Percentiles rank a stretch among this genome's conserved stretches.
These are phyloP conservation scores for Gymnopus androsaceus DNA, from an alignment of 1,284 basidiomycete species.

Conservation along the genomic window DNA sequence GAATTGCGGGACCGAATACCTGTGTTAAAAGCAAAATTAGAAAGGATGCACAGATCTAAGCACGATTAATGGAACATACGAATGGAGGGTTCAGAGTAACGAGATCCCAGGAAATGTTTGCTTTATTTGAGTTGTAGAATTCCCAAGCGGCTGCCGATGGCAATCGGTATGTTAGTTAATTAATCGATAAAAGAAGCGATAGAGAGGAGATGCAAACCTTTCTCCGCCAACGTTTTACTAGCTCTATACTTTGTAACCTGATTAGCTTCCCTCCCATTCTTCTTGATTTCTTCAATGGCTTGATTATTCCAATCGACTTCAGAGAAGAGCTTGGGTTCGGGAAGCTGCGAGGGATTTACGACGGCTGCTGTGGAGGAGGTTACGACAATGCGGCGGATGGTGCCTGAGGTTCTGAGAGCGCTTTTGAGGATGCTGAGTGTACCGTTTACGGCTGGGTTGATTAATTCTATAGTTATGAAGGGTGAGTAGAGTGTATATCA, in stretches of 20 bases:
- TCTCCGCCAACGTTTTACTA: conserved; percentile 51
- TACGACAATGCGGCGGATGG: conserved; percentile 60
- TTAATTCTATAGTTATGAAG: conserved; percentile 32
- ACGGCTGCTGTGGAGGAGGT: too few relatives aligned
- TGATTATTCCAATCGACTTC: conserved; percentile 66
- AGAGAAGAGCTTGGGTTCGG: conserved; percentile 33
- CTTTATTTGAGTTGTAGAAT: conserved; percentile 40
- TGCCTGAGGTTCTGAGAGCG: conserved; percentile 31
- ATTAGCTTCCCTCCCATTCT: conserved; percentile 43
- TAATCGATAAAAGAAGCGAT: too few relatives aligned
- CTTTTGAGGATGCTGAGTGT: conserved; percentile 43
- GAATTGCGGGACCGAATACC: conserved; percentile 38
- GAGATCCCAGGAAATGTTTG: conserved; percentile 42
- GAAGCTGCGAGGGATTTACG: conserved; percentile 54
- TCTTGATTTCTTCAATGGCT: conserved; percentile 44
- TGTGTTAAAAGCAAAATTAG: too few relatives aligned
- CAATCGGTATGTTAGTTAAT: too few relatives aligned
- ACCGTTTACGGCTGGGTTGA: conserved; percentile 44
- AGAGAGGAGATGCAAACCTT: conserved; percentile 32
- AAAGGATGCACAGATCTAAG: background rate
- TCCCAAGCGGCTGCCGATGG: conserved; percentile 53
- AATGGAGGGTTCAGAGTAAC: conserved; percentile 44
- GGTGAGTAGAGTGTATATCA: background rate
- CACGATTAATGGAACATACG: conserved; percentile 19
- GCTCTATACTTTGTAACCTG: conserved; percentile 39